Evolutionary conservation across 2,329 filamentous ascomycete species (phyloP).

Genomic region (Fusarium marasasianum): DNA sequence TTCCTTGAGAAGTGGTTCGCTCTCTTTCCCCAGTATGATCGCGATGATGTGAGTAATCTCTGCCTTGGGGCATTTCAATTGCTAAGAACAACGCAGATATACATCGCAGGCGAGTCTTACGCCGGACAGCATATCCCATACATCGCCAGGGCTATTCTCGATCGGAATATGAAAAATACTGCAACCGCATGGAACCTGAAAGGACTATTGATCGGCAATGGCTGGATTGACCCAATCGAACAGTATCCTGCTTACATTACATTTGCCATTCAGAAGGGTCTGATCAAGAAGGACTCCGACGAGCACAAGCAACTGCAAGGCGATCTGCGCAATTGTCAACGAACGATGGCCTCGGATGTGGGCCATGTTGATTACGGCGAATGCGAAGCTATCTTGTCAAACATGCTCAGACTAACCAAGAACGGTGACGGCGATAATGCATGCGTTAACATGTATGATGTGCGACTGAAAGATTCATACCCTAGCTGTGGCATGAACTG

Average conservation of each 20-base stretch:
- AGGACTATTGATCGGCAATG: slow-evolving; percentile 93
- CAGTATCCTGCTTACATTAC: slow-evolving; percentile 90
- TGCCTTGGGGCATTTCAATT: not conserved
- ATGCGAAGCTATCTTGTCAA: slow-evolving; percentile 82
- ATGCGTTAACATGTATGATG: slow-evolving; percentile 97
- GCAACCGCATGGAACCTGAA: slow-evolving; percentile 75
- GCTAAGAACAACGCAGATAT: slow-evolving; percentile 69
- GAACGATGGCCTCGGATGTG: slow-evolving; percentile 60
- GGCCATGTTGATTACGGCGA: slow-evolving; percentile 69
- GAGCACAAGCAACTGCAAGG: slow-evolving; percentile 72
- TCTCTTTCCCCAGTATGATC: slow-evolving; percentile 89
- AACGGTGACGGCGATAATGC: slow-evolving; percentile 61
- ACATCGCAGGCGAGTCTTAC: slow-evolving; percentile 95
- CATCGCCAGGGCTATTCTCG: slow-evolving; percentile 89
- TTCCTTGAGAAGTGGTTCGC: slow-evolving; percentile 94
- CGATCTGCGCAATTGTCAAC: slow-evolving; percentile 74
- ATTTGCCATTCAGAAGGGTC: slow-evolving; percentile 79
- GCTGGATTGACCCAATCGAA: slow-evolving; percentile 91
- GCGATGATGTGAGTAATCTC: slow-evolving; percentile 83
- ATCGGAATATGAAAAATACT: slow-evolving; percentile 76
- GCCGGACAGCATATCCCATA: slow-evolving; percentile 98
- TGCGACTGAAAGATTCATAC: slow-evolving; percentile 82
- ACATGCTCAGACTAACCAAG: slow-evolving; percentile 74
- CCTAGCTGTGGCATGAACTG: slow-evolving; percentile 97
- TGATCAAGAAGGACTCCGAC: slow-evolving; percentile 75